These are phyloP conservation scores for Saccharomyces hybrid DNA, from an alignment of 1,139 yeast genomes.

Conservation along the genomic window DNA sequence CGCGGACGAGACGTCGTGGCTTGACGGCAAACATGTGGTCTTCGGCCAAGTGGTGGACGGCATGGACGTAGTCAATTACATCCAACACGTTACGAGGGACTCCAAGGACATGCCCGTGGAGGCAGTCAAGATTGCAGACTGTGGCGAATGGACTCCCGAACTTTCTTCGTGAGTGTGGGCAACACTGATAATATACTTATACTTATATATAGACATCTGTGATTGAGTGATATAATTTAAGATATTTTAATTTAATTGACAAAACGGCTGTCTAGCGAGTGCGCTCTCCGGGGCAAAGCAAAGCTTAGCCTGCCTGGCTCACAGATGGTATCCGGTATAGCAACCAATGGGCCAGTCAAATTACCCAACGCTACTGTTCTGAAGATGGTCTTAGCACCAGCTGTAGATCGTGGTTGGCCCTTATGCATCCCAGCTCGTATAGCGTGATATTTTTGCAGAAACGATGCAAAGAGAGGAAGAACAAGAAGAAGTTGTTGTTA, in stretches of 20 bases:
- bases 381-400: too few relatives aligned
- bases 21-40: conserved; percentile 98
- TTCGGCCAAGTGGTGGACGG: conserved; percentile 96
- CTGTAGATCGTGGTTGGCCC: not conserved
- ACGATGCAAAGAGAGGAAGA: not conserved
- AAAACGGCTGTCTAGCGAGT: not conserved
- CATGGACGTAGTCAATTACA: conserved; percentile 80
- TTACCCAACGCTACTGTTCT: too few relatives aligned
- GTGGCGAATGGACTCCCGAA: conserved; percentile 19
- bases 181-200: too few relatives aligned
- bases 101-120: conserved; percentile 42
- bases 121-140: conserved; percentile 39
- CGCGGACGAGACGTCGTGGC: conserved; percentile 80
- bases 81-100: conserved; percentile 69
- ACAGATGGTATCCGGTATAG: too few relatives aligned
- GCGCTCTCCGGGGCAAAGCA: too few relatives aligned
- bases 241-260: not conserved
- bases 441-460: not conserved
- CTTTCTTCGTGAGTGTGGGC: not conserved
- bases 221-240: not conserved
- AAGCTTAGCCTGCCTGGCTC: too few relatives aligned
- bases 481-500: not conserved
- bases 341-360: too few relatives aligned
- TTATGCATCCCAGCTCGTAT: not conserved
- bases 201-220: not conserved